Conservation (phyloP, 2,329 filamentous ascomycete species). For the Fusarium sp. region DNA sequence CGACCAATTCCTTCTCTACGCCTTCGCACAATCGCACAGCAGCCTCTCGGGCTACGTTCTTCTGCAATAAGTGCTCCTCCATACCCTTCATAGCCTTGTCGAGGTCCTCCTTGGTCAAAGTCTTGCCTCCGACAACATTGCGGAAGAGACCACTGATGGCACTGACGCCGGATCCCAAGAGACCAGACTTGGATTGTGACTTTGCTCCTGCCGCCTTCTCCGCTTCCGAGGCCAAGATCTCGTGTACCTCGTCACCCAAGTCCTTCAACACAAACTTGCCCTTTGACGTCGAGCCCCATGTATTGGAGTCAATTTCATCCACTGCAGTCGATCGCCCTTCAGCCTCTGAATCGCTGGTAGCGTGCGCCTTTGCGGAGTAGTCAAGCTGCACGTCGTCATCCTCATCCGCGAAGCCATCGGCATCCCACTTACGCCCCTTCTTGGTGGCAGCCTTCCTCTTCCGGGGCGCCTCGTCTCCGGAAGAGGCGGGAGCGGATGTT, state of each 20-base stretch:
- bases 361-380: constrained; percentile 78
- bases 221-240: constrained; percentile 82
- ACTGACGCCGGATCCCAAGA: constrained; percentile 83
- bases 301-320: constrained; percentile 79
- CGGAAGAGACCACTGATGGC: constrained; percentile 90
- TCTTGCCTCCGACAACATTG: constrained; percentile 95
- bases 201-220: constrained; percentile 64
- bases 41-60: constrained; percentile 96
- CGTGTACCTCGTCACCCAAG: constrained; percentile 91
- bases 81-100: constrained; percentile 94
- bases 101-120: constrained; percentile 86
- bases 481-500: constrained; percentile 75
- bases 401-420: constrained; percentile 87
- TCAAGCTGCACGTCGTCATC: constrained; percentile 84
- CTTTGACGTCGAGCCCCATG: constrained; percentile 88
- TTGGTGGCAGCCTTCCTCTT: constrained; percentile 83
- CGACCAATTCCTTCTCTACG: constrained; percentile 88
- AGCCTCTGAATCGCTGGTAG: constrained; percentile 64
- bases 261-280: constrained; percentile 96
- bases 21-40: constrained; percentile 90
- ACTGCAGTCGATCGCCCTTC: constrained; percentile 69
- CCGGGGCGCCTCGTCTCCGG: constrained; percentile 79
- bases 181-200: constrained; percentile 64
- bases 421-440: constrained; percentile 92
- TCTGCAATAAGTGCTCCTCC: constrained; percentile 93